A percentile compares a stretch with the other conserved stretches of the same genome.
Conservation (phyloP, 2,329 filamentous ascomycete genomes). For the Neonectria faginata region DNA sequence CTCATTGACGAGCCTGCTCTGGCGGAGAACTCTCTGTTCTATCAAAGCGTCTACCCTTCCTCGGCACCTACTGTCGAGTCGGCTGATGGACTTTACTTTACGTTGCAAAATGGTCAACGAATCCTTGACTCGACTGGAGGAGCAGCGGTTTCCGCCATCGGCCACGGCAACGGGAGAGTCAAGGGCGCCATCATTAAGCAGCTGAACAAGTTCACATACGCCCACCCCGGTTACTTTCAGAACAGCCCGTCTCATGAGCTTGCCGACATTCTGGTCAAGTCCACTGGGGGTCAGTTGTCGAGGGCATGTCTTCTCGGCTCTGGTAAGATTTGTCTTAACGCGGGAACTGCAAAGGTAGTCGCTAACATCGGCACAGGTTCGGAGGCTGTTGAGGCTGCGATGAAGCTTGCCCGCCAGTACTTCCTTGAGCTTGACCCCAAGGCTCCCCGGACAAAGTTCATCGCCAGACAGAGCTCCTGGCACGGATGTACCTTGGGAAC, state of each 20-base stretch:
- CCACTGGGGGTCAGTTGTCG: slow-evolving; percentile 27
- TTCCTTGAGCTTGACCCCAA: slow-evolving; percentile 36
- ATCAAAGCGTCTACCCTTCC: slow-evolving; percentile 10
- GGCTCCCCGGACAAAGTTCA: slow-evolving; percentile 29
- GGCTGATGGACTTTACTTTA: slow-evolving; percentile 5
- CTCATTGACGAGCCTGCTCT: slow-evolving; percentile 2
- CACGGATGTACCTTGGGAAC: slow-evolving; percentile 38
- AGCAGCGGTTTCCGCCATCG: slow-evolving; percentile 35
- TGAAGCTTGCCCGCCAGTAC: slow-evolving; percentile 39
- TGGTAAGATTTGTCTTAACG: background rate
- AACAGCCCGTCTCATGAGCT: slow-evolving; percentile 31
- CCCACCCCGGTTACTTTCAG: slow-evolving; percentile 34
- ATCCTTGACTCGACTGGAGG: slow-evolving; percentile 35
- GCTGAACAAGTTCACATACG: slow-evolving; percentile 29
- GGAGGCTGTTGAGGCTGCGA: slow-evolving; percentile 37
- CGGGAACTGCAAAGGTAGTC: slow-evolving; percentile 6
- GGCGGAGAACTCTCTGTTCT: slow-evolving; percentile 12
- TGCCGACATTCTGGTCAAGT: slow-evolving; percentile 27
- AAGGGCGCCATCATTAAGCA: slow-evolving; percentile 32
- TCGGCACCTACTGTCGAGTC: slow-evolving; percentile 10
- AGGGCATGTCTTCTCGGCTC: slow-evolving; percentile 36
- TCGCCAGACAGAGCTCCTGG: slow-evolving; percentile 35
- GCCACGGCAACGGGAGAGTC: slow-evolving; percentile 29
- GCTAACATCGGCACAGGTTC: slow-evolving; percentile 22
- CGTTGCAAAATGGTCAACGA: slow-evolving; percentile 12